Percentiles rank a stretch among this genome's conserved stretches.
Evolutionary conservation across 371 early-diverging fungal species (phyloP).

Genomic region (Mycotypha africana): DNA sequence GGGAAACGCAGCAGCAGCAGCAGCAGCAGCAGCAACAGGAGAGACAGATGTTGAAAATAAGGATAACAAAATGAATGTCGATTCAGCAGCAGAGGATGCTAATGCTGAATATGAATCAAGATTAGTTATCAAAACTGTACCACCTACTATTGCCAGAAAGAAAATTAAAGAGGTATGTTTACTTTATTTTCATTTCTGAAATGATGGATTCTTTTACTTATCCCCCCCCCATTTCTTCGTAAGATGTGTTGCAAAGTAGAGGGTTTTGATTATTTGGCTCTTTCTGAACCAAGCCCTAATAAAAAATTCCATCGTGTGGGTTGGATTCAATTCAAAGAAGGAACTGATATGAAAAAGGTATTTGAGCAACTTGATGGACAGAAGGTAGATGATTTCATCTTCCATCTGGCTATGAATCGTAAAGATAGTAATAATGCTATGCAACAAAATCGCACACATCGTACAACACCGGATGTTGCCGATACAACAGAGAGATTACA

Average conservation of each 20-base stretch:
- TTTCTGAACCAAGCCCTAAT: slow-evolving; percentile 83
- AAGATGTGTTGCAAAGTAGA: slow-evolving; percentile 66
- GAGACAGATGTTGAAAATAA: too few species aligned
- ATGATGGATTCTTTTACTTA: too few species aligned
- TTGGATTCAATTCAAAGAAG: slow-evolving; percentile 87
- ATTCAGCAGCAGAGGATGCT: slow-evolving; percentile 20
- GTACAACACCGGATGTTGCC: slow-evolving; percentile 59
- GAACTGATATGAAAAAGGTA: slow-evolving; percentile 73
- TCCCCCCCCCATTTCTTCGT: too few species aligned
- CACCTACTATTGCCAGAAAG: slow-evolving; percentile 69
- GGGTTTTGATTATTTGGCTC: slow-evolving; percentile 79
- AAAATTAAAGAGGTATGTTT: slow-evolving; percentile 66
- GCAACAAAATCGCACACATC: slow-evolving; percentile 40
- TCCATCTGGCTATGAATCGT: slow-evolving; percentile 67
- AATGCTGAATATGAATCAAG: slow-evolving; percentile 44
- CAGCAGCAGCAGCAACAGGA: neutral
- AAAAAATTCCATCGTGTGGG: slow-evolving; percentile 87
- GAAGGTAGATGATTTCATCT: slow-evolving; percentile 69
- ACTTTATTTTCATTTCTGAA: too few species aligned
- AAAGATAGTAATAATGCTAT: slow-evolving; percentile 29
- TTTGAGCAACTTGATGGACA: slow-evolving; percentile 58
- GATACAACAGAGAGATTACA: slow-evolving; percentile 59
- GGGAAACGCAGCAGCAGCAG: neutral
- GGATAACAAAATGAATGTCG: too few species aligned
- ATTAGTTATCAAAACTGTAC: slow-evolving; percentile 80